Evolutionary conservation across 148 eudicot species (phyloP), one percentile per base, ranked within the genome.

Genomic region (Rhododendron griersonianum): DNA sequence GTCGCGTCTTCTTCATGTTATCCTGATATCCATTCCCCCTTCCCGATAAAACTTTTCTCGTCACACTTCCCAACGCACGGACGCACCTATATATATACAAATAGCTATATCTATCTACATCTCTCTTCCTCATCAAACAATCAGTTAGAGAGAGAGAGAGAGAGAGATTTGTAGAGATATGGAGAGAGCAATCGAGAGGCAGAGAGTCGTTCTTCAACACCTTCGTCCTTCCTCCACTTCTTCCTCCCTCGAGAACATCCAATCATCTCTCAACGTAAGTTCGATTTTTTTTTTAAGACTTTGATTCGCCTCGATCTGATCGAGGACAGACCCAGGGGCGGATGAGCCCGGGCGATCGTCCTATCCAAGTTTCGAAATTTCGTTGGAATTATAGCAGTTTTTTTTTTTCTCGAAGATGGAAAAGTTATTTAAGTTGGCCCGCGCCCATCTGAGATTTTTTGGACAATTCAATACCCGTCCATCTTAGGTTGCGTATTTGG

Each of bases 131-230:
- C 14, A 4, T 9, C 79, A 75, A 41, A 41, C 45, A 10, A 25
- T 21, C 47, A 75, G 3, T 44, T 55, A 16, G 5, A 55, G 59
- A 55, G 61, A 18, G 48, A 44, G 48, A 44, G 81, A 19, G n/a
- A 86, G 84, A 86, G 78, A 63, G 45, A 77, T 30, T 30, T 59
- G 45, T 81, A 44, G 48, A 76, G 85, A 81, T 48, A 94, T 95
- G 98, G 97, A 95, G 89, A 94, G 90, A 89, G 96, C 96, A 74
- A 81, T 86, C 0, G 93, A 91, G 84, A 91, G 98, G 78, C 97
- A 95, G 82, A 89, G 91, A 74, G 93, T 95, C 74, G 89, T 95
- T 78, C 90, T 93, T 0, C 92, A 94, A 61, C 97, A 95, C 77
- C 92, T 94, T 33, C 87, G 85, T 35, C 94, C 97, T 50, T 86